phyloP scores from a whole-genome alignment of 2,329 filamentous ascomycete genomes.

The Epichloe baconii region DNA sequence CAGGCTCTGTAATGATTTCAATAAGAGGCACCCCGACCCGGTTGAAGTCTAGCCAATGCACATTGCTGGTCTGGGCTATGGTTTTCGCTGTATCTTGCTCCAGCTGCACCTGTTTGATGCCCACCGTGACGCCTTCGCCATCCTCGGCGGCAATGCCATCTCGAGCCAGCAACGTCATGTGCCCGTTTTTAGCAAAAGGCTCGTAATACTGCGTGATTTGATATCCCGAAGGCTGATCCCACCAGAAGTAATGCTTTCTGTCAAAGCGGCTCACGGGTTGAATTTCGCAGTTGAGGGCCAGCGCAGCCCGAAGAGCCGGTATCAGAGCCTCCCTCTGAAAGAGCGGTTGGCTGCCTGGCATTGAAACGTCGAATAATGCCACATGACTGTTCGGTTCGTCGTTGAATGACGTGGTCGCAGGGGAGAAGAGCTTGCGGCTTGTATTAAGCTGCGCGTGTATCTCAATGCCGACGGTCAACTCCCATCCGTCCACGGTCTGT shows the following conservation, averaged over 20 bases:
- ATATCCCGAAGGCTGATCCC: constrained; percentile 92
- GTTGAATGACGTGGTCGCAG: constrained; percentile 49
- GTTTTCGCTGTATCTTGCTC: constrained; percentile 98
- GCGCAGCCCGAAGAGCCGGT: constrained; percentile 78
- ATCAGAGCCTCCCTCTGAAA: constrained; percentile 77
- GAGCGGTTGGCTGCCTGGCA: constrained; percentile 76
- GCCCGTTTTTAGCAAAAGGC: constrained; percentile 56
- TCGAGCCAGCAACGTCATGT: constrained; percentile 54
- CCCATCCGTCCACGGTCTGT: constrained; percentile 59
- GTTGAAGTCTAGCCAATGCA: constrained; percentile 83
- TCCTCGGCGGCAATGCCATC: constrained; percentile 72
- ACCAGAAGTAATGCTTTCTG: constrained; percentile 97
- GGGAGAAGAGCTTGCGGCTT: constrained; percentile 76
- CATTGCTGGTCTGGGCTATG: constrained; percentile 57
- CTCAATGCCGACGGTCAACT: constrained; percentile 90
- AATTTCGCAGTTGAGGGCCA: constrained; percentile 70
- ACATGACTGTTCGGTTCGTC: constrained; percentile 74
- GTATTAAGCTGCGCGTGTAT: constrained; percentile 96
- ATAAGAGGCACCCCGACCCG: constrained; percentile 82
- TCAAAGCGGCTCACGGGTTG: constrained; percentile 75
- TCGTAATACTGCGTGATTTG: constrained; percentile 96
- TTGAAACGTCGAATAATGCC: constrained; percentile 74
- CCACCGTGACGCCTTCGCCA: constrained; percentile 55
- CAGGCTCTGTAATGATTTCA: constrained; percentile 86
- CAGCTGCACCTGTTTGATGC: constrained; percentile 89